Evolutionary conservation across 1,139 yeast species (phyloP).

Genomic region (Taphrina wiesneri): DNA sequence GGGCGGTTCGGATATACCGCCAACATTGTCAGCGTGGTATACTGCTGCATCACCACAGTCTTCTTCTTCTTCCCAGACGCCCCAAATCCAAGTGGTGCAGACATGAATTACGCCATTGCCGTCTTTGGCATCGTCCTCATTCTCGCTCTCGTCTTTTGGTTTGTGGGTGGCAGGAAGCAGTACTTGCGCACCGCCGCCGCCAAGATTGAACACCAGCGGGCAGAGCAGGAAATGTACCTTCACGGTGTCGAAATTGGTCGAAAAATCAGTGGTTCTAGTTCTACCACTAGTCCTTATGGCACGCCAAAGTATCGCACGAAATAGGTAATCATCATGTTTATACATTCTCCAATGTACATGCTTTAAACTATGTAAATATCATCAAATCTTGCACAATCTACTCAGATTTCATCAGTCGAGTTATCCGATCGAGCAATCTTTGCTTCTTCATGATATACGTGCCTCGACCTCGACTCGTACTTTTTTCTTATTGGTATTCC

Average conservation of each 20-base stretch:
- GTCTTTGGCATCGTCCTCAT: constrained; percentile 42
- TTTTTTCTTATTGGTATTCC: not conserved
- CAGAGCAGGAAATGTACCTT: constrained; percentile 17
- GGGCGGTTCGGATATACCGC: constrained; percentile 53
- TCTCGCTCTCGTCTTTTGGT: constrained; percentile 19
- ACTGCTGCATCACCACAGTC: constrained; percentile 52
- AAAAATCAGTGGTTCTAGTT: not conserved
- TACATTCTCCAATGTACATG: not conserved
- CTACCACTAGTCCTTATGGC: not conserved
- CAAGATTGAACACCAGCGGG: constrained; percentile 4
- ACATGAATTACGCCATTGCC: constrained; percentile 65
- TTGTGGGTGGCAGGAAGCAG: constrained; percentile 7
- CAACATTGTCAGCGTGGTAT: constrained; percentile 21
- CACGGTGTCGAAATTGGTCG: constrained; percentile 15
- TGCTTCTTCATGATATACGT: not conserved
- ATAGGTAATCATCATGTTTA: not conserved
- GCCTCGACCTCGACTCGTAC: not conserved
- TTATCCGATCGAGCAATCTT: not conserved
- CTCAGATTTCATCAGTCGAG: not conserved
- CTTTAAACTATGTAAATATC: not conserved
- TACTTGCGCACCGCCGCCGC: constrained; percentile 26
- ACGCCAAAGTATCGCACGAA: not conserved
- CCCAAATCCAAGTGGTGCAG: constrained; percentile 37
- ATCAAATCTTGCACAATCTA: no score
- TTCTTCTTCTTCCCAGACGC: constrained; percentile 41